Conservation (phyloP, 441 rosid genomes). For the Syzygium malaccense region DNA sequence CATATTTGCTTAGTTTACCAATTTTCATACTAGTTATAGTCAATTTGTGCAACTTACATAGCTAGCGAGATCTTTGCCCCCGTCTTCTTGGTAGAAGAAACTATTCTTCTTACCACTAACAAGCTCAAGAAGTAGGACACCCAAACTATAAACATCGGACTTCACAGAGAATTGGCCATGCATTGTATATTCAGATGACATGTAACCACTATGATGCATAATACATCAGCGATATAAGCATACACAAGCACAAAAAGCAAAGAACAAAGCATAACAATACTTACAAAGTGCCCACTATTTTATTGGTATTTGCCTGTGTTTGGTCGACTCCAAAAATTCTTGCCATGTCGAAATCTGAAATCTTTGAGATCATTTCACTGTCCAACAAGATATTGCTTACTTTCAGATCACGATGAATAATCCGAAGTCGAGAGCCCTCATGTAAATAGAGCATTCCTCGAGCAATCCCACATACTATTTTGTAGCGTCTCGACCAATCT, state of each 20-base stretch:
- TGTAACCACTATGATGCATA: background rate
- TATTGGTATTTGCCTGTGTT: background rate
- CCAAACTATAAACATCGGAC: background rate
- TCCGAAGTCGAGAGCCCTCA: background rate
- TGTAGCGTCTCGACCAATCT: background rate
- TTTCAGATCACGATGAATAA: background rate
- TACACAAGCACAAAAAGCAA: background rate
- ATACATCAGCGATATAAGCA: background rate
- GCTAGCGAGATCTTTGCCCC: background rate
- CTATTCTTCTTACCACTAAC: background rate
- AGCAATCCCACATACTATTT: background rate
- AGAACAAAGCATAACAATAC: background rate
- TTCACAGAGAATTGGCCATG: background rate
- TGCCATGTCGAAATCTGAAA: background rate
- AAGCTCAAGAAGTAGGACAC: background rate
- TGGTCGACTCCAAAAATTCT: fast-evolving
- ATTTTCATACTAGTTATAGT: background rate
- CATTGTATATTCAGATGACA: background rate
- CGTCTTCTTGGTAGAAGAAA: fast-evolving
- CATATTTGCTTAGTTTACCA: background rate
- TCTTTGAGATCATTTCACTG: background rate
- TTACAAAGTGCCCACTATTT: background rate
- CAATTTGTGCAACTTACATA: background rate
- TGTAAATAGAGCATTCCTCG: background rate
- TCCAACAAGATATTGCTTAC: background rate